A percentile compares a stretch with the other conserved stretches of the same genome.
Conservation (phyloP, 768 basidiomycete species). For the Tylopilus vinaceipallidus region DNA sequence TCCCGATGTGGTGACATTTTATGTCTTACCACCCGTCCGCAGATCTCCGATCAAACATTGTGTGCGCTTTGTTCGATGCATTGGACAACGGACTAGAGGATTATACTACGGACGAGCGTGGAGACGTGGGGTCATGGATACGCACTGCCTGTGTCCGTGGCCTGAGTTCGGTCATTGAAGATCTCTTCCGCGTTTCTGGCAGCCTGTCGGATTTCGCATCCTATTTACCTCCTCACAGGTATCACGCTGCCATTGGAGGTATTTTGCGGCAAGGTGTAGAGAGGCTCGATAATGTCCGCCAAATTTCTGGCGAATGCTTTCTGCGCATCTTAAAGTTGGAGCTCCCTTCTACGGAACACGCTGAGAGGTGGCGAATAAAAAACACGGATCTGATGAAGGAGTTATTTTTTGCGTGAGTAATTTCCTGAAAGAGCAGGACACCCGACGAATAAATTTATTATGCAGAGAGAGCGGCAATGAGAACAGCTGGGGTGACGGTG, state of each 20-base stretch:
- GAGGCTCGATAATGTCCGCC: constrained; percentile 86
- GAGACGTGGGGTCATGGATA: constrained; percentile 96
- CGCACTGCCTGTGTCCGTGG: constrained; percentile 75
- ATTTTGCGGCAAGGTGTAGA: constrained; percentile 90
- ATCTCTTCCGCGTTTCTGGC: constrained; percentile 46
- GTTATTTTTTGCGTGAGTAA: constrained; percentile 51
- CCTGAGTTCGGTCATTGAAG: constrained; percentile 51
- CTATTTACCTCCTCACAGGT: constrained; percentile 60
- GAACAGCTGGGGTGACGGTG: constrained; percentile 65
- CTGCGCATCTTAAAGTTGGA: constrained; percentile 46
- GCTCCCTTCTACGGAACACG: constrained; percentile 40
- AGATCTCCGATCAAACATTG: constrained; percentile 50
- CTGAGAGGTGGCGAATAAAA: constrained; percentile 52
- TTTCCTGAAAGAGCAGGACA: neutral
- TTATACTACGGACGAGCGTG: constrained; percentile 91
- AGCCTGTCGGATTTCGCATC: constrained; percentile 45
- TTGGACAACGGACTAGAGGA: constrained; percentile 77
- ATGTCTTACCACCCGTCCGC: constrained; percentile 10
- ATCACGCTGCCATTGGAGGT: constrained; percentile 56
- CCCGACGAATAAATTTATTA: constrained; percentile 3
- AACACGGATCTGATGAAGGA: constrained; percentile 46
- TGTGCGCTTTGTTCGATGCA: constrained; percentile 51
- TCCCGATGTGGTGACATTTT: constrained; percentile 7
- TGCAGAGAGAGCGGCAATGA: constrained; percentile 35
- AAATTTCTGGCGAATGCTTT: constrained; percentile 69